A percentile compares a stretch with the other conserved stretches of the same genome.
Conservation (phyloP, 2,329 filamentous ascomycete species). For the Xylaria polymorpha region DNA sequence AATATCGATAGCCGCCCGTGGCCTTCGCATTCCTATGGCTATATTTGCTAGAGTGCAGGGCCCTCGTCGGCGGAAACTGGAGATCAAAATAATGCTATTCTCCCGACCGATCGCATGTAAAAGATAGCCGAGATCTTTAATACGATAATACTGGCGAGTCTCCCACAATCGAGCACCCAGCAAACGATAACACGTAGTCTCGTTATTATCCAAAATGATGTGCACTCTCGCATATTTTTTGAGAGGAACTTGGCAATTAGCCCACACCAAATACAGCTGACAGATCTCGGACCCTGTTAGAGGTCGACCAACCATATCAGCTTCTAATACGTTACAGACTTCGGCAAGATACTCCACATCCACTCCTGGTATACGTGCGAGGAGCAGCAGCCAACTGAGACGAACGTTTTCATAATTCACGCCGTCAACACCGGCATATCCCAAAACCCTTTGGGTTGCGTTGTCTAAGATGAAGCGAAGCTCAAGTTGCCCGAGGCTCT, state of each 20-base stretch:
- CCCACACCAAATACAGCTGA: slow-evolving; percentile 43
- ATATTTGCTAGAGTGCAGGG: slow-evolving; percentile 39
- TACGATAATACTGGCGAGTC: slow-evolving; percentile 38
- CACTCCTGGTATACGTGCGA: slow-evolving; percentile 46
- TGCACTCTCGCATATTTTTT: slow-evolving; percentile 19
- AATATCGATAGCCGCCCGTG: slow-evolving; percentile 45
- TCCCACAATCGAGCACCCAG: slow-evolving; percentile 41
- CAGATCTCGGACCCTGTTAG: slow-evolving; percentile 43
- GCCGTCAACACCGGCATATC: slow-evolving; percentile 22
- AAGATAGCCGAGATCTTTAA: slow-evolving; percentile 40
- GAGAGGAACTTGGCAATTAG: slow-evolving; percentile 37
- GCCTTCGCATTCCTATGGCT: slow-evolving; percentile 41
- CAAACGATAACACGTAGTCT: slow-evolving; percentile 30
- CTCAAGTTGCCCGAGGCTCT: slow-evolving; percentile 34
- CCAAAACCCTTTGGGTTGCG: slow-evolving; percentile 38
- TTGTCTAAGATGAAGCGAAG: slow-evolving; percentile 41
- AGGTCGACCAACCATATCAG: slow-evolving; percentile 28
- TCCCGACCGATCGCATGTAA: slow-evolving; percentile 45
- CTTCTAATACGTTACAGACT: slow-evolving; percentile 43
- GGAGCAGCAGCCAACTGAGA: slow-evolving; percentile 45
- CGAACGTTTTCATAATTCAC: slow-evolving; percentile 37
- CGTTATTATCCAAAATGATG: slow-evolving; percentile 3
- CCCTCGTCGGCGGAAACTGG: slow-evolving; percentile 32
- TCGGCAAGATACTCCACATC: slow-evolving; percentile 38
- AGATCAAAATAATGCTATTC: slow-evolving; percentile 40